Evolutionary conservation across 768 basidiomycete genomes (phyloP), one percentile per base, ranked within the genome.

Genomic region (Russula dissimulans): DNA sequence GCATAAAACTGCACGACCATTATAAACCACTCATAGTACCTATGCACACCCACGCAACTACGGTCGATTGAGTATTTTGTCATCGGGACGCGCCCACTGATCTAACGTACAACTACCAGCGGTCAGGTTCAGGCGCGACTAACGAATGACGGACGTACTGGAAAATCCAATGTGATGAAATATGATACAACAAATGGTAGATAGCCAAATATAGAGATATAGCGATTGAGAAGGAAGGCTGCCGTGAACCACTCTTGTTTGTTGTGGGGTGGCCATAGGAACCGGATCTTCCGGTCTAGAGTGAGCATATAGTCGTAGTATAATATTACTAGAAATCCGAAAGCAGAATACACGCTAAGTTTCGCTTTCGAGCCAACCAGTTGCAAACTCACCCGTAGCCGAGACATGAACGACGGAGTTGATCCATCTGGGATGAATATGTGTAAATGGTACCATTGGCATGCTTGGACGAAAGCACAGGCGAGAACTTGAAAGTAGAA

Each of bases 221-320:
- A 83, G 10, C 81, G 77, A 59, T 80, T 79, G 43, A 79, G 54
- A 45, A 80, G 75, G 67, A 81, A 81, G 65, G 75, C 73, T 22
- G 72, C 72, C 2, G 78, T 71, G 50, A 77, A 75, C 18, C 66
- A 63, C 3, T 67, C 70, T 57, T 73, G 77, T 3, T 72, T 74
- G 47, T 71, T 69, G 44, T 53, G 44, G 4, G 60, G 60, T 54
- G 67, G 67, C 81, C 81, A 83, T 5, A 82, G 66, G 46, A 73
- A 74, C 17, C 67, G 65, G 44, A 78, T 65, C 64, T 82, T 80
- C 34, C 65, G 65, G 22, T 63, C 57, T 34, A 70, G 59, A 7
- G 72, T 73, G 48, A 71, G 54, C n/a, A 66, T 0, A 49, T 67
- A 71, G 64, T 73, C 71, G 60, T 72, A 73, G 46, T 70, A 67